Evolutionary conservation across 352 stramenopile species (phyloP).

Genomic region (Globisporangium barbulae): DNA sequence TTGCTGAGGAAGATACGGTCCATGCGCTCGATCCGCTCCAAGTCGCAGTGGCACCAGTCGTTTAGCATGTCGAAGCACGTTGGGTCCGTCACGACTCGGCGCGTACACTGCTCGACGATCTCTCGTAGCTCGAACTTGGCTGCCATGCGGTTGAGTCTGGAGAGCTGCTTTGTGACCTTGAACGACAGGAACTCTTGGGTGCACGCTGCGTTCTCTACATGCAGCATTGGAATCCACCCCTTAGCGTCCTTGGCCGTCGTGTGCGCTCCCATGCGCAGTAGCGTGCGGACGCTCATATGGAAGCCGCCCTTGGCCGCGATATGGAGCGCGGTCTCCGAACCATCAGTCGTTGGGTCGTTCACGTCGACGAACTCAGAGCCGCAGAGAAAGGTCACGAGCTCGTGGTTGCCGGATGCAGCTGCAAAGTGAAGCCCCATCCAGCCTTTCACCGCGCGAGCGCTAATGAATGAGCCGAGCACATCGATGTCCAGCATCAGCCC

Average conservation of each 20-base stretch:
- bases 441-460: slow-evolving; percentile 30
- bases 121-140: slow-evolving; percentile 40
- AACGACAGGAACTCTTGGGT: slow-evolving; percentile 55
- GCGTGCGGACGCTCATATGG: slow-evolving; percentile 28
- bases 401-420: slow-evolving; percentile 43
- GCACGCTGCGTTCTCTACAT: slow-evolving; percentile 21
- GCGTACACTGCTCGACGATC: slow-evolving; percentile 48
- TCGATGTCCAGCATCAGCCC: slow-evolving; percentile 55
- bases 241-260: slow-evolving; percentile 40
- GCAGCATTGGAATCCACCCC: slow-evolving; percentile 53
- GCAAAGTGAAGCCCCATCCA: slow-evolving; percentile 57
- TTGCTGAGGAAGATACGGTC: slow-evolving; percentile 46
- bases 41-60: slow-evolving; percentile 55
- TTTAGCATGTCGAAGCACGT: slow-evolving; percentile 63
- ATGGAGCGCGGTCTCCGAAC: slow-evolving; percentile 52
- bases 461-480: slow-evolving; percentile 52
- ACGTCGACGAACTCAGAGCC: slow-evolving; percentile 34
- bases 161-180: slow-evolving; percentile 57
- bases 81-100: slow-evolving; percentile 33
- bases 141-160: slow-evolving; percentile 45
- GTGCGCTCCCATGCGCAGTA: slow-evolving; percentile 36
- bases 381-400: slow-evolving; percentile 36
- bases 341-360: slow-evolving; percentile 32
- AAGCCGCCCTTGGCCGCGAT: slow-evolving; percentile 39
- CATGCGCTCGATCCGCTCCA: slow-evolving; percentile 46